Evolutionary conservation across 1,139 yeast genomes (phyloP).

Genomic region (Hyphopichia buzzinii): DNA sequence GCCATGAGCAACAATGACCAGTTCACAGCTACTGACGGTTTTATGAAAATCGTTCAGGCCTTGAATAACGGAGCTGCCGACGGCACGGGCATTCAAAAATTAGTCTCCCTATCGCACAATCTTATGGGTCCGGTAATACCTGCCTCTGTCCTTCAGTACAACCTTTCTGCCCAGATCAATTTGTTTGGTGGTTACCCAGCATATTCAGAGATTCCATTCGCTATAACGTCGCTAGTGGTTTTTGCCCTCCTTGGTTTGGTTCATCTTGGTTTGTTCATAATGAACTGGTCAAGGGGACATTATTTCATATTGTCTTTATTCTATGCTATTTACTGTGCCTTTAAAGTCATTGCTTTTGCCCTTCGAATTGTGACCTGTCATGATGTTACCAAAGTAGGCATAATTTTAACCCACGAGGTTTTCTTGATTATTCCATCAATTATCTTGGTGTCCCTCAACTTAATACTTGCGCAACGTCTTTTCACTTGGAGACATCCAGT

Average conservation of each 20-base stretch:
- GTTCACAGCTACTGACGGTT: constrained; percentile 20
- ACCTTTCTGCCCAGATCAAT: constrained; percentile 44
- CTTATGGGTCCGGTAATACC: constrained; percentile 36
- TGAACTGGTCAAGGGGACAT: constrained; percentile 61
- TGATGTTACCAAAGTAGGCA: constrained; percentile 40
- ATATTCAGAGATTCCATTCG: constrained; percentile 54
- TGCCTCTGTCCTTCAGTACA: constrained; percentile 28
- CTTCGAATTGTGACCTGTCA: constrained; percentile 59
- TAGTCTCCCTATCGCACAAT: constrained; percentile 18
- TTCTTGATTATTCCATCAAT: constrained; percentile 58
- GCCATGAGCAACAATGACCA: constrained; percentile 4
- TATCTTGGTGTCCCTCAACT: constrained; percentile 54
- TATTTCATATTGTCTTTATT: constrained; percentile 58
- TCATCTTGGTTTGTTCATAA: constrained; percentile 49
- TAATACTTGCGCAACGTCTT: constrained; percentile 71
- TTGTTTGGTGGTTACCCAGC: constrained; percentile 69
- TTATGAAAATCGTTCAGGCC: constrained; percentile 14
- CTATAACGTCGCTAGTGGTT: constrained; percentile 30
- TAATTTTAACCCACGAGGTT: constrained; percentile 62
- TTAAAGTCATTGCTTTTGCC: constrained; percentile 60
- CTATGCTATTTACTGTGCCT: constrained; percentile 49
- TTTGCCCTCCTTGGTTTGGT: constrained; percentile 48
- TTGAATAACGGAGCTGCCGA: constrained; percentile 16
- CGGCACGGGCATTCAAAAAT: constrained; percentile 22
- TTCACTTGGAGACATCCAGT: constrained; percentile 85